These are phyloP conservation scores for Hirsutella minnesotensis DNA, from an alignment of 2,329 filamentous ascomycete species.

Conservation along the genomic window DNA sequence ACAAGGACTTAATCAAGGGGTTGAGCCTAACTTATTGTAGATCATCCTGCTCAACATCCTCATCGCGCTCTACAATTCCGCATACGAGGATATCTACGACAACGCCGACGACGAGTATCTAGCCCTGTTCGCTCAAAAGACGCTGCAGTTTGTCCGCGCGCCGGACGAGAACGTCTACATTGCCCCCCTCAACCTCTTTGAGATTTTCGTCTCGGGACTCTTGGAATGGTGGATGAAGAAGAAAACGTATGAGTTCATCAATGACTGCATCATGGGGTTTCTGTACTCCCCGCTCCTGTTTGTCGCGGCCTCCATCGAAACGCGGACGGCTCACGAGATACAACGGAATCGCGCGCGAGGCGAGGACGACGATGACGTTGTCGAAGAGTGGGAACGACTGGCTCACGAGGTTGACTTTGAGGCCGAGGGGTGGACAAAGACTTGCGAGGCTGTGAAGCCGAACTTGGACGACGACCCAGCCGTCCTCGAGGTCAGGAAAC, in stretches of 20 bases:
- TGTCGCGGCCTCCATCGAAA: slow-evolving; percentile 64
- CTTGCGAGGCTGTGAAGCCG: slow-evolving; percentile 61
- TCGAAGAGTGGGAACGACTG: slow-evolving; percentile 91
- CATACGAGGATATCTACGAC: slow-evolving; percentile 88
- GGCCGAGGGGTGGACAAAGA: slow-evolving; percentile 73
- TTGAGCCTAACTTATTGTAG: slow-evolving; percentile 16
- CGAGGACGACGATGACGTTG: slow-evolving; percentile 78
- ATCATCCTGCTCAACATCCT: slow-evolving; percentile 83
- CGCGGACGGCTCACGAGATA: slow-evolving; percentile 52
- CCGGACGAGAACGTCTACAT: slow-evolving; percentile 99
- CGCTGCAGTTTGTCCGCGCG: slow-evolving; percentile 90
- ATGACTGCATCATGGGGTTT: slow-evolving; percentile 77
- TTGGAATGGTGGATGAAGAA: slow-evolving; percentile 95
- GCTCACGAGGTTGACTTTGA: slow-evolving; percentile 64
- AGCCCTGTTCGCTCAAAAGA: slow-evolving; percentile 85
- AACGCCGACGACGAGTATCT: slow-evolving; percentile 94
- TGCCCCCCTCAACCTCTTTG: slow-evolving; percentile 85
- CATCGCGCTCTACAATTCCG: slow-evolving; percentile 92
- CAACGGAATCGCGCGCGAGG: slow-evolving; percentile 63
- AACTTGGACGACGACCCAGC: slow-evolving; percentile 72
- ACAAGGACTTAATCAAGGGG: background rate
- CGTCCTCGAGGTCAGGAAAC: slow-evolving; percentile 53
- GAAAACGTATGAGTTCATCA: slow-evolving; percentile 62
- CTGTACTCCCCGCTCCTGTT: slow-evolving; percentile 79
- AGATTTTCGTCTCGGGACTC: slow-evolving; percentile 66